Base-by-base conservation (phyloP, 1,284 basidiomycete species). In the Jaminaea rosea region DNA sequence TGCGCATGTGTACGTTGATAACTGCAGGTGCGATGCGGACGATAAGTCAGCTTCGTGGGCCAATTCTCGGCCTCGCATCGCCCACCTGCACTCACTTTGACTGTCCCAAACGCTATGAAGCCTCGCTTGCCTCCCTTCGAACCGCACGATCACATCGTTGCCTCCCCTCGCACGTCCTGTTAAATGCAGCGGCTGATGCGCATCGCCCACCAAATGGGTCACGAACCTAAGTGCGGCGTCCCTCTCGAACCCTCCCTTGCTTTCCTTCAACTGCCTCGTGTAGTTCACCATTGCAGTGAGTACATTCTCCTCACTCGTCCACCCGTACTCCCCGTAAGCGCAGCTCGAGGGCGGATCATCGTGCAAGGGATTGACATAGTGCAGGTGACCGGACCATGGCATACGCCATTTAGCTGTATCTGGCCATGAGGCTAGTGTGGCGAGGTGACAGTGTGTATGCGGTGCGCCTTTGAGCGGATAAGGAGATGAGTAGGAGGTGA, bases 151-250 rank as follows among this genome's bases (percentile, higher is more conserved):
- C 46, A 75, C 74, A 21, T 81, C 81, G 67, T 94, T 94, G 1
- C 90, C 90, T 2, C 91, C 90, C 27, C 85, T 79, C 58, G 87
- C 83, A 15, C 88, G 78, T 2, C 88, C 88, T 0, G 86, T 86
- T 37, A 94, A 79, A 73, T 96, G 91, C 46, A 94, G 77, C 8
- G 90, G 90, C 80, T 86, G 85, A 68, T 93, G 90, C 79, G 92
- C 79, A 69, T 94, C 91, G 0, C 91, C 91, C 8, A 92, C 56
- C 59, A 89, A 90, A 72, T 96, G 91, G 31, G 90, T 81, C 46
- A 96, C 77, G 78, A 93, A 94, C 70, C 88, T 86, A 67, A 93
- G 78, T 1, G 88, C 86, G 67, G 78, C 76, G 61, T 80, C 79
- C 11, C 75, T 73, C 49, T 71, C 63, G 45, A 52, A 56, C 4